Evolutionary conservation across 2,329 filamentous ascomycete genomes (phyloP).

Genomic region (Fusarium xylarioides): DNA sequence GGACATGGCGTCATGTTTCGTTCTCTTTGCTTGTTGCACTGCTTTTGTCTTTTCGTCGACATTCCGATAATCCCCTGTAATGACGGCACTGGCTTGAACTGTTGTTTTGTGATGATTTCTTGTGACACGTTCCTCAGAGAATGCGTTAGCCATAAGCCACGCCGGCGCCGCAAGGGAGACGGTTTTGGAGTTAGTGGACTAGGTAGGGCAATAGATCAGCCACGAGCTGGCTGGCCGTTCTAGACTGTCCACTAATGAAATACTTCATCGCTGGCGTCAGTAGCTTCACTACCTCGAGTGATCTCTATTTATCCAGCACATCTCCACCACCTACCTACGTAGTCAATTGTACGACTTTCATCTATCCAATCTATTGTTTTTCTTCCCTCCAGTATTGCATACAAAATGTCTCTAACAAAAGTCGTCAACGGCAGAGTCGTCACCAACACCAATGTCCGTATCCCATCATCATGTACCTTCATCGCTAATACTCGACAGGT

Average conservation of each 20-base stretch:
- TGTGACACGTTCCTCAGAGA: not conserved
- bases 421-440: not conserved
- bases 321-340: too few relatives aligned
- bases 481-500: not conserved
- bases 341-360: not conserved
- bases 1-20: not conserved
- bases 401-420: not conserved
- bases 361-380: accelerated
- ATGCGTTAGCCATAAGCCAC: not conserved
- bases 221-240: not conserved
- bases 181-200: not conserved
- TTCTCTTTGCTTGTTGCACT: not conserved
- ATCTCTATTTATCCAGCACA: not conserved
- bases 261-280: not conserved
- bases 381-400: accelerated
- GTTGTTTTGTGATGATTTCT: not conserved
- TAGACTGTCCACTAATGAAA: not conserved
- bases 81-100: not conserved
- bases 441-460: not conserved
- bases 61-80: not conserved
- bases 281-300: not conserved
- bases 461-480: accelerated
- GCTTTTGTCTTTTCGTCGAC: not conserved
- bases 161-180: not conserved
- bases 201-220: not conserved